A percentile compares a stretch with the other conserved stretches of the same genome.
Conservation (phyloP, 164 flowering plant genomes). For the Nymphaea thermarum region DNA sequence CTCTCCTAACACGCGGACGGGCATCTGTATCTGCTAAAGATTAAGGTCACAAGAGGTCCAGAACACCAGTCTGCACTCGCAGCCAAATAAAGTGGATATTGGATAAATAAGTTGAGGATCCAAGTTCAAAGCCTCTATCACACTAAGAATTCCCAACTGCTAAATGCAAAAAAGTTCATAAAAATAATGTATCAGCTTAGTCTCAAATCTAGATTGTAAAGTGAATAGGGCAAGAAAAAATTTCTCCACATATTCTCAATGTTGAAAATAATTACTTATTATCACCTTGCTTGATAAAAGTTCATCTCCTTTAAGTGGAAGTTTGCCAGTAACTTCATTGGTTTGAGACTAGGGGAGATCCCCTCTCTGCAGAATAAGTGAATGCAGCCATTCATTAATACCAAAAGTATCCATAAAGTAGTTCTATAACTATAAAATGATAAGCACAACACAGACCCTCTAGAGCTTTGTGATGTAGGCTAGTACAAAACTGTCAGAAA, state of each 20-base stretch:
- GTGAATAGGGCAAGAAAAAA: too few relatives aligned
- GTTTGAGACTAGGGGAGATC: constrained; percentile 64
- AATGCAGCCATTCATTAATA: not conserved
- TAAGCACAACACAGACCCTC: constrained; percentile 36
- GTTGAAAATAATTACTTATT: too few relatives aligned
- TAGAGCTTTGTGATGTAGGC: constrained; percentile 26
- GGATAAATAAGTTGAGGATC: constrained; percentile 61
- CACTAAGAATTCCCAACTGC: constrained; percentile 81
- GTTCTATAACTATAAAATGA: too few relatives aligned
- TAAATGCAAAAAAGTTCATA: not conserved
- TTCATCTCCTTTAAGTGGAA: constrained; percentile 32
- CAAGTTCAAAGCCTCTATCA: constrained; percentile 64
- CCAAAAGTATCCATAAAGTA: too few relatives aligned
- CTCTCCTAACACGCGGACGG: too few relatives aligned
- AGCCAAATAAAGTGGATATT: constrained; percentile 59
- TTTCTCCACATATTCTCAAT: too few relatives aligned
- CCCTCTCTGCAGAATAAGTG: constrained; percentile 32
- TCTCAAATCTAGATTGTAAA: too few relatives aligned
- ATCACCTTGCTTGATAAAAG: constrained; percentile 67
- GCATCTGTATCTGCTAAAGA: too few relatives aligned
- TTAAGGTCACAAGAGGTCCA: too few relatives aligned
- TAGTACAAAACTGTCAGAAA: constrained; percentile 71
- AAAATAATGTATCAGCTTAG: too few relatives aligned
- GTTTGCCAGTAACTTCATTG: constrained; percentile 68
- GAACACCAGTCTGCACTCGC: constrained; percentile 71